Conservation (phyloP, 495 filamentous ascomycete genomes). For the Filosporella fistucella region DNA sequence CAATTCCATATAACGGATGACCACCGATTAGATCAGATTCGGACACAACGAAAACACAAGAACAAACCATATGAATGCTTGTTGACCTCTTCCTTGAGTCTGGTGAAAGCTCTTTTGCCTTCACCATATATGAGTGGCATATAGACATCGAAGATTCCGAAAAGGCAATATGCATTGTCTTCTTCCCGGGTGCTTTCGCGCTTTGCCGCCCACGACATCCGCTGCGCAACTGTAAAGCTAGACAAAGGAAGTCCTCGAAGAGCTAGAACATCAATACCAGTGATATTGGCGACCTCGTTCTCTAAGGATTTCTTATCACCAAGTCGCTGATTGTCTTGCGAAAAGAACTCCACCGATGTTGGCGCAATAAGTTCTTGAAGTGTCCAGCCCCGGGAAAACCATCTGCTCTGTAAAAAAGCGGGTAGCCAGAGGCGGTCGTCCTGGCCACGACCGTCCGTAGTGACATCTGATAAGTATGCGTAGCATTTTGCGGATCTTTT, state of each 20-base stretch:
- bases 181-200: background rate
- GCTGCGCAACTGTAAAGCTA: background rate
- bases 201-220: background rate
- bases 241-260: background rate
- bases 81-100: conserved; percentile 3
- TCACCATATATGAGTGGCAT: conserved; percentile 5
- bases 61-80: no score
- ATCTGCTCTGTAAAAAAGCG: conserved; percentile 10
- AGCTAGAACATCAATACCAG: background rate
- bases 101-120: background rate
- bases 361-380: conserved; percentile 21
- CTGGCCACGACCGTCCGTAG: background rate
- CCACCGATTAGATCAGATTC: no score
- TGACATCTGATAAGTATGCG: conserved; percentile 10
- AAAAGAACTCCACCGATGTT: conserved; percentile 8
- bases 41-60: no score
- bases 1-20: no score
- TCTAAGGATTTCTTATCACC: background rate
- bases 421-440: background rate
- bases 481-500: conserved; percentile 3
- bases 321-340: background rate
- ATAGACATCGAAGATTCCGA: conserved; percentile 1
- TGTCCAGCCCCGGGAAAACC: conserved; percentile 14
- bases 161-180: conserved; percentile 1
- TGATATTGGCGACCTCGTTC: background rate